Evolutionary conservation across 2,329 filamentous ascomycete genomes (phyloP).

Genomic region (Parasarocladium wereldwijsianum): DNA sequence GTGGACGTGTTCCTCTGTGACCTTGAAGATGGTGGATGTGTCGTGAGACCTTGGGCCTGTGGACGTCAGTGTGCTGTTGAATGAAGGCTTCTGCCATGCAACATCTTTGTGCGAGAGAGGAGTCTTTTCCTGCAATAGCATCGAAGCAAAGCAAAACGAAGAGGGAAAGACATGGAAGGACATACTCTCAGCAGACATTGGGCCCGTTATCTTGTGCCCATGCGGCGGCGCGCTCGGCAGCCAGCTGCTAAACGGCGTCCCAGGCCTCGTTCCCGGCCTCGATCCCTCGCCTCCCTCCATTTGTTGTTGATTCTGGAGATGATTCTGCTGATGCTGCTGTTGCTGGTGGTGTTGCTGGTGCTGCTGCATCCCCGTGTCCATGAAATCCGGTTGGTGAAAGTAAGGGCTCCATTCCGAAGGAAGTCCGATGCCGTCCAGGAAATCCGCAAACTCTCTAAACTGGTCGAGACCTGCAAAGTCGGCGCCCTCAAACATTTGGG

Average conservation of each 20-base stretch:
- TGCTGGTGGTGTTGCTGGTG: conserved; percentile 20
- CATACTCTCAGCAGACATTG: conserved; percentile 5
- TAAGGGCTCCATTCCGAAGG: conserved; percentile 24
- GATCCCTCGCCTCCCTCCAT: conserved; percentile 3
- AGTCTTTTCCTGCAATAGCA: no score
- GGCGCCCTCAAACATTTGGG: conserved; percentile 9
- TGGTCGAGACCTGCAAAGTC: conserved; percentile 14
- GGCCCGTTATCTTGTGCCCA: conserved; percentile 12
- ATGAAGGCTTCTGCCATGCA: no score
- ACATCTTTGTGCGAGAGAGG: no score
- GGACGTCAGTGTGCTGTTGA: background rate
- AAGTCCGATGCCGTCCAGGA: conserved; percentile 21
- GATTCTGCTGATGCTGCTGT: no score
- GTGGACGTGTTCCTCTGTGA: conserved; percentile 20
- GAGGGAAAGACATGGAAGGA: no score
- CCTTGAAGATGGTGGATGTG: conserved; percentile 9
- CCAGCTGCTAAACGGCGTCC: conserved; percentile 22
- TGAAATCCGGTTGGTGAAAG: conserved; percentile 13
- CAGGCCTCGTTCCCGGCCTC: conserved; percentile 10
- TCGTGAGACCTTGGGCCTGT: conserved; percentile 3
- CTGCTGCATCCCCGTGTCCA: conserved; percentile 10
- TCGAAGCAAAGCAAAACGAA: no score
- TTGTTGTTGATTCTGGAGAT: no score
- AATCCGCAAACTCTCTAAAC: conserved; percentile 22
- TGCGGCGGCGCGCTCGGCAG: conserved; percentile 20